Percentiles rank a stretch among this genome's conserved stretches.
Evolutionary conservation across 148 eudicot species (phyloP).

Genomic region (Amaranthus cruentus): DNA sequence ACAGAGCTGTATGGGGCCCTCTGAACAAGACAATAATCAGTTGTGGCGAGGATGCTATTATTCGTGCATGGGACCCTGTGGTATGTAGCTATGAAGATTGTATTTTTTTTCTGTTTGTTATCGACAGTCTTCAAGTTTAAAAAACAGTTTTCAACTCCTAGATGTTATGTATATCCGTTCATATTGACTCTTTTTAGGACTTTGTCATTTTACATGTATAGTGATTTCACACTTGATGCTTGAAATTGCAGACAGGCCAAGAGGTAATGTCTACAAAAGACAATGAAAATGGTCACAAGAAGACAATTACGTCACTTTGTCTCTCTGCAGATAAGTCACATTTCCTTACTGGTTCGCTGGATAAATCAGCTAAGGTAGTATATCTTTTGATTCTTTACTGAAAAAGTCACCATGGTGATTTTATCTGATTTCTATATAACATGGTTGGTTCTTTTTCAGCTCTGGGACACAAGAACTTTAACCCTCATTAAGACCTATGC

Average conservation of each 20-base stretch:
- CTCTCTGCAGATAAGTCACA: slow-evolving; percentile 80
- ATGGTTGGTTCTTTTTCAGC: slow-evolving; percentile 34
- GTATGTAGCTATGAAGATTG: slow-evolving; percentile 28
- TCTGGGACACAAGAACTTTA: slow-evolving; percentile 84
- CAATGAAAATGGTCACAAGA: slow-evolving; percentile 66
- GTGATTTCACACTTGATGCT: not conserved
- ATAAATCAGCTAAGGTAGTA: slow-evolving; percentile 85
- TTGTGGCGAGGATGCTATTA: slow-evolving; percentile 83
- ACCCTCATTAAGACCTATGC: slow-evolving; percentile 73
- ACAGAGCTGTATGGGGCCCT: slow-evolving; percentile 99
- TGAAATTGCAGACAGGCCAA: slow-evolving; percentile 62
- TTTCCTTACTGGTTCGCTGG: slow-evolving; percentile 82
- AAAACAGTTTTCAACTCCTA: not conserved
- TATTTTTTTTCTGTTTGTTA: not conserved
- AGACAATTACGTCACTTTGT: slow-evolving; percentile 65
- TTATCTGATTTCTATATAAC: not conserved
- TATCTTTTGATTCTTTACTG: not conserved
- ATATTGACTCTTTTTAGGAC: not conserved
- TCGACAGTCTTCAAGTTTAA: not conserved
- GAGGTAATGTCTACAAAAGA: slow-evolving; percentile 59
- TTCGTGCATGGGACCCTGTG: slow-evolving; percentile 94
- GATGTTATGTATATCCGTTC: not conserved
- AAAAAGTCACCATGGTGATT: not conserved
- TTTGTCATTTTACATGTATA: slow-evolving; percentile 2
- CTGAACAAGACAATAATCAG: slow-evolving; percentile 76